Percentiles rank a stretch among this genome's conserved stretches.
Conservation (phyloP, 306 rosid genomes). For the Fragaria nilgerrensis region DNA sequence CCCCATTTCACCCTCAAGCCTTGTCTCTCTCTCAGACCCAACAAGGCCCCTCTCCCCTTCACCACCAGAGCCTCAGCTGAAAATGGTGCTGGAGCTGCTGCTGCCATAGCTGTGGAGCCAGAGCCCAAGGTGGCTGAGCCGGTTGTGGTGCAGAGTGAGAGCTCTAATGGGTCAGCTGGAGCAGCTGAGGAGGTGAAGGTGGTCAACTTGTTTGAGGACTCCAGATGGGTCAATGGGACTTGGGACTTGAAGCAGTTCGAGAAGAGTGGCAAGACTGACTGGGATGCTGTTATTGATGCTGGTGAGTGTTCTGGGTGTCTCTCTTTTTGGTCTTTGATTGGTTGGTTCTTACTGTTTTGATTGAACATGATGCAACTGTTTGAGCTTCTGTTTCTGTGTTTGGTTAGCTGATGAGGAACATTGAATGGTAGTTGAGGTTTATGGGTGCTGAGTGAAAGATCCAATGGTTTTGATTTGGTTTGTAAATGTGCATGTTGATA, state of each 20-base stretch:
- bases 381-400: neutral
- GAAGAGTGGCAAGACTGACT: slow-evolving; percentile 70
- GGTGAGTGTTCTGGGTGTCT: slow-evolving; percentile 47
- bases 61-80: slow-evolving; percentile 48
- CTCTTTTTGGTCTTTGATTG: neutral
- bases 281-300: slow-evolving; percentile 98
- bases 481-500: neutral
- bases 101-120: slow-evolving; percentile 28
- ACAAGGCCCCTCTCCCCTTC: slow-evolving; percentile 26
- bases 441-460: neutral
- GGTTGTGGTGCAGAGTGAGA: slow-evolving; percentile 23
- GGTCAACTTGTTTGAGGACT: slow-evolving; percentile 45
- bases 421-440: neutral
- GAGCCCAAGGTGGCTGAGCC: slow-evolving; percentile 24
- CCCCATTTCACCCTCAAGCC: slow-evolving; percentile 33
- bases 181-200: slow-evolving; percentile 37
- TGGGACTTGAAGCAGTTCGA: slow-evolving; percentile 93
- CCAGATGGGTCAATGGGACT: slow-evolving; percentile 82
- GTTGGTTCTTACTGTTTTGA: neutral
- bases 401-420: neutral
- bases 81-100: slow-evolving; percentile 47
- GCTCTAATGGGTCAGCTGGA: slow-evolving; percentile 51
- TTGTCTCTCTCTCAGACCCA: slow-evolving; percentile 38
- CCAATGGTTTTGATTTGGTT: neutral
- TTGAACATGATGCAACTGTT: neutral